phyloP scores from a whole-genome alignment of 352 stramenopile species.

The Globisporangium parvum region DNA sequence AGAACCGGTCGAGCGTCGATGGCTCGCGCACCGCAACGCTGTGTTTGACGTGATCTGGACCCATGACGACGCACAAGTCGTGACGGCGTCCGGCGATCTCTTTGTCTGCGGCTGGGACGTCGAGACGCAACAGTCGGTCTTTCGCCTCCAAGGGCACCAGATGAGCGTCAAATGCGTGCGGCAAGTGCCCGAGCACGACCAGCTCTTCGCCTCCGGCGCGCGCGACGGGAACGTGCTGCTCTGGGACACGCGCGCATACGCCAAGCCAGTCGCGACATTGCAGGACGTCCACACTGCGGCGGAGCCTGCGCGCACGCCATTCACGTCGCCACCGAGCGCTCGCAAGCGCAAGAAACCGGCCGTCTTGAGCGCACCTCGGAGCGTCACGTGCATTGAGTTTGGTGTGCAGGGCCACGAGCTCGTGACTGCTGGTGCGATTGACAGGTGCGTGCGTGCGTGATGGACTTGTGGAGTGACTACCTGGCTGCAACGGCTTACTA shows the following conservation, averaged over 20 bases:
- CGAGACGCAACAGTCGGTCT: constrained; percentile 27
- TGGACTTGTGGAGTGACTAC: background rate
- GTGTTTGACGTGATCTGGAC: constrained; percentile 70
- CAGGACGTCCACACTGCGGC: constrained; percentile 30
- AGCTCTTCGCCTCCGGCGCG: constrained; percentile 50
- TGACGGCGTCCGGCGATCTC: constrained; percentile 56
- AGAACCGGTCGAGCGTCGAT: constrained; percentile 14
- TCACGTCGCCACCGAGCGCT: constrained; percentile 28
- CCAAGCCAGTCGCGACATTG: constrained; percentile 24
- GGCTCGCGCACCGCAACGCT: constrained; percentile 57
- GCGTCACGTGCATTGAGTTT: constrained; percentile 75
- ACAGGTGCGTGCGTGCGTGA: constrained; percentile 20
- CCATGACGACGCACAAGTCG: constrained; percentile 33
- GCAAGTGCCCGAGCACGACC: constrained; percentile 23
- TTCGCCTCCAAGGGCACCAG: constrained; percentile 36
- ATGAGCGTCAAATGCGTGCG: constrained; percentile 81
- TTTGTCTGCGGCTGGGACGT: constrained; percentile 50
- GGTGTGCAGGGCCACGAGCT: constrained; percentile 30
- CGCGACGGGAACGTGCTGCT: constrained; percentile 58
- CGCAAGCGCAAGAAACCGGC: constrained; percentile 19
- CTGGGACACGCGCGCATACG: constrained; percentile 34
- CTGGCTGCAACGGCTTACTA: no score
- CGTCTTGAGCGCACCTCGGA: constrained; percentile 26
- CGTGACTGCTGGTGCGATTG: constrained; percentile 46
- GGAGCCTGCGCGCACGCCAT: constrained; percentile 12